A percentile compares a stretch with the other conserved stretches of the same genome.
These are phyloP conservation scores for Globisporangium acanthophoron DNA, from an alignment of 352 stramenopile genomes.

Conservation along the genomic window DNA sequence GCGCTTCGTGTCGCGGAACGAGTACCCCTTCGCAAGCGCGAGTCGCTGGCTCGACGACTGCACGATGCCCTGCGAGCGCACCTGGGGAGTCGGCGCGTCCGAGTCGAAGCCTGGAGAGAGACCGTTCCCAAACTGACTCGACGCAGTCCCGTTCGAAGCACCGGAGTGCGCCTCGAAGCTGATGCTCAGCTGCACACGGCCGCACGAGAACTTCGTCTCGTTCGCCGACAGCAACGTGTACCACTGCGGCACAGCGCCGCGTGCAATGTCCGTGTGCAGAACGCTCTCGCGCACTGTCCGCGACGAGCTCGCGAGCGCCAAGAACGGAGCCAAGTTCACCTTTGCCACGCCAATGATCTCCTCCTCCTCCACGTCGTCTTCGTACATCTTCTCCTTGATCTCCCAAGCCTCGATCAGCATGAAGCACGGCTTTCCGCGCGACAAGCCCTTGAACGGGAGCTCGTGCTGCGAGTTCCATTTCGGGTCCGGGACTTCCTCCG, in stretches of 20 bases:
- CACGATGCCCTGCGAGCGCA: conserved; percentile 29
- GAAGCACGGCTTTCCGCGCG: conserved; percentile 76
- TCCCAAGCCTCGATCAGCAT: conserved; percentile 87
- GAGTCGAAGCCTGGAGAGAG: conserved; percentile 37
- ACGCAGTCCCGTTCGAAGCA: not conserved
- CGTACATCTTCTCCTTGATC: conserved; percentile 31
- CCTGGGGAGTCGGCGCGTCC: conserved; percentile 46
- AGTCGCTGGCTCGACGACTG: conserved; percentile 56
- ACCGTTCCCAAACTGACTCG: conserved; percentile 10
- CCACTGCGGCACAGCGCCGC: conserved; percentile 79
- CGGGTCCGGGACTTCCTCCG: conserved; percentile 47
- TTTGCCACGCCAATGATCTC: conserved; percentile 80
- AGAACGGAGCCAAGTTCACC: conserved; percentile 84
- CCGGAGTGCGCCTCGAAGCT: conserved; percentile 59
- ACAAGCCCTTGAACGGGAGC: conserved; percentile 62
- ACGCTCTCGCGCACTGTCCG: conserved; percentile 78
- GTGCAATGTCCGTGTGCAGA: conserved; percentile 78
- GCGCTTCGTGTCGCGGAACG: conserved; percentile 77
- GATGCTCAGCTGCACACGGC: conserved; percentile 81
- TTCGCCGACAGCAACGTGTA: conserved; percentile 81
- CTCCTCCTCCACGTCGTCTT: conserved; percentile 37
- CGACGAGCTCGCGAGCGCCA: conserved; percentile 78
- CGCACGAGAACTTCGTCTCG: conserved; percentile 82
- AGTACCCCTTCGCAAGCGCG: conserved; percentile 64
- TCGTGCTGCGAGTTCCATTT: conserved; percentile 83